Evolutionary conservation across 1,284 basidiomycete genomes (phyloP).

Genomic region (Blastosporella zonata): DNA sequence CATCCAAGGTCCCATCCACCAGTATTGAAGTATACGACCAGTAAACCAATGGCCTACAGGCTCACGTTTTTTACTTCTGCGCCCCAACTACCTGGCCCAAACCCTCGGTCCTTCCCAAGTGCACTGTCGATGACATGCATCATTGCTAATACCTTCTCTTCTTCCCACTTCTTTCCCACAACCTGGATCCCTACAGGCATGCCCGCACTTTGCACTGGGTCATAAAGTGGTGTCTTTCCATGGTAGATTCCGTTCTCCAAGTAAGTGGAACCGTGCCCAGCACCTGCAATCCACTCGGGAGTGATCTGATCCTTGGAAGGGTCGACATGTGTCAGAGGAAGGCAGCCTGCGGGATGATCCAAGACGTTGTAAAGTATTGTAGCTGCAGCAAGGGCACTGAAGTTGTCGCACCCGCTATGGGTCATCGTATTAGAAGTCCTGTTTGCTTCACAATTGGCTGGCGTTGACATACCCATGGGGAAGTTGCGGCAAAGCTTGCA

Average conservation of each 20-base stretch:
- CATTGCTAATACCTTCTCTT: constrained; percentile 81
- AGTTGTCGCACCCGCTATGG: constrained; percentile 47
- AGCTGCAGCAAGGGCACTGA: constrained; percentile 48
- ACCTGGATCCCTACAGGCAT: constrained; percentile 85
- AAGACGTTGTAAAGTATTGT: constrained; percentile 72
- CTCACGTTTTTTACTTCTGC: constrained; percentile 1
- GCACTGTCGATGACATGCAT: constrained; percentile 80
- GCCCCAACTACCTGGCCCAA: constrained; percentile 47
- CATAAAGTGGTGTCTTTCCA: constrained; percentile 53
- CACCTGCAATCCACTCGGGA: constrained; percentile 51
- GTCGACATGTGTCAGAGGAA: constrained; percentile 83
- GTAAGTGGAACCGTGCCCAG: constrained; percentile 47
- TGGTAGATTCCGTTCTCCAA: constrained; percentile 60
- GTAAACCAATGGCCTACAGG: neutral
- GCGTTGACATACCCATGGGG: constrained; percentile 59
- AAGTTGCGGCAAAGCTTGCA: constrained; percentile 68
- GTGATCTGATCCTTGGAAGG: constrained; percentile 57
- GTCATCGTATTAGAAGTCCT: constrained; percentile 5
- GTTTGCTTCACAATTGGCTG: neutral
- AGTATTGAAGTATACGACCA: no score
- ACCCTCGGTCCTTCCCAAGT: constrained; percentile 49
- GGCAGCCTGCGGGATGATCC: constrained; percentile 71
- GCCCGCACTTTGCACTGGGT: constrained; percentile 70
- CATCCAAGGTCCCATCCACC: no score
- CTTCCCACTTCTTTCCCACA: constrained; percentile 76